Base-by-base conservation (phyloP, 2,329 filamentous ascomycete species). In the Pyrenochaeta sp. region DNA sequence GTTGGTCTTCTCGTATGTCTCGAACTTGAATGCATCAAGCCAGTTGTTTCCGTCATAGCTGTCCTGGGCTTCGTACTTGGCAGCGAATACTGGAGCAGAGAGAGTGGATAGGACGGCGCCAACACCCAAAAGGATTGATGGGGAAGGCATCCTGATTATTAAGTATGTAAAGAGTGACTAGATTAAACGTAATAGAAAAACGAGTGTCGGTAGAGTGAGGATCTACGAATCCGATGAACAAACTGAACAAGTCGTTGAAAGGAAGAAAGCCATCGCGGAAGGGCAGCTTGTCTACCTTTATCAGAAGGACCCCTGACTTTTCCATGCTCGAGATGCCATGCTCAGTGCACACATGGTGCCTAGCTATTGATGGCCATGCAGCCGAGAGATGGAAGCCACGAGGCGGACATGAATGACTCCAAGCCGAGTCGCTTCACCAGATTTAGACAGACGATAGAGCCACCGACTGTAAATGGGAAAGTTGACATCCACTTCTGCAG, bases 11-110 rank as follows among this genome's bases (percentile, higher is more conserved):
- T 57, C 43, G 5, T 41, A 50, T 27, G 52, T 54, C 44, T 57
- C 59, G 45, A 64, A 68, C 38, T 60, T 44, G 46, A 65, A 68
- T 7, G 50, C 49, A 7, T 66, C 48, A 10, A 68, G 57, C 42
- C 64, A 68, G 7, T 51, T 48, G 22, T 28, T 37, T 3, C 53
- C 58, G 2, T 43, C 19, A 31, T 55, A 61, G 15, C 17, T 44
- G 29, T 65, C 57, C 10, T 46, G 29, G 6, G 54, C 15, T 7
- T 48, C 24, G 41, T 63, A 65, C 19, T 42, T 42, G 14, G 53
- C 47, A 38, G 61, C 60, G 31, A 56, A 35, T 31, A 49, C 55
- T 26, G 56, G 53, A 7, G 54, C 49, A 4, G 56, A 59, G 37
- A 63, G 53, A 54, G 60, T 48, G 35, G 57, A 55, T n/a, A 60